These are phyloP conservation scores for Eucalyptus pauciflora DNA, from an alignment of 345 rosid genomes.

Conservation along the genomic window DNA sequence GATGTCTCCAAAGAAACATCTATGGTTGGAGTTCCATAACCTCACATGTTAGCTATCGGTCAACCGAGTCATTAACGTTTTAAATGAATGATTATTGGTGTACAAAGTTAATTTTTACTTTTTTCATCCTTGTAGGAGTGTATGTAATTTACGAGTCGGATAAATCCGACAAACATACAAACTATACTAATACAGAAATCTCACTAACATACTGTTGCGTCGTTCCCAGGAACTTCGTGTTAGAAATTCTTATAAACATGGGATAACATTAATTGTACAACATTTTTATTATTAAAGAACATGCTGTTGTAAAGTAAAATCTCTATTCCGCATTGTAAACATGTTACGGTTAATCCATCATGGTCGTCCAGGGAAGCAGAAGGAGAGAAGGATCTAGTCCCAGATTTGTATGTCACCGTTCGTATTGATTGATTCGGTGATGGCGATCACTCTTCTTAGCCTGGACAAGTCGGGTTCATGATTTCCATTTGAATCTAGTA, in stretches of 20 bases:
- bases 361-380: not conserved
- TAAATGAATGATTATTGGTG: not conserved
- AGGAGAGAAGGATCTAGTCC: not conserved
- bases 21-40: not conserved
- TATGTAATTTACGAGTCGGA: not conserved
- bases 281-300: not conserved
- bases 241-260: not conserved
- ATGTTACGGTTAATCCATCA: not conserved
- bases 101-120: not conserved
- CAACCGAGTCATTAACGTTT: not conserved
- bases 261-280: not conserved
- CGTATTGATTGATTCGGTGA: not conserved
- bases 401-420: not conserved
- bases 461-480: not conserved
- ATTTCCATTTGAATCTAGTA: not conserved
- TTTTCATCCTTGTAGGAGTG: not conserved
- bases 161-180: not conserved
- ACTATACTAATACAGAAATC: not conserved
- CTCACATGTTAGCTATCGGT: not conserved
- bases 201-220: not conserved
- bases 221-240: not conserved
- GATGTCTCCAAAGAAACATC: not conserved
- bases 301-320: not conserved
- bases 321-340: not conserved
- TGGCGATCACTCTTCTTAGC: not conserved